Evolutionary conservation across 495 filamentous ascomycete genomes (phyloP).

Genomic region (Aspergillus sclerotioniger): DNA sequence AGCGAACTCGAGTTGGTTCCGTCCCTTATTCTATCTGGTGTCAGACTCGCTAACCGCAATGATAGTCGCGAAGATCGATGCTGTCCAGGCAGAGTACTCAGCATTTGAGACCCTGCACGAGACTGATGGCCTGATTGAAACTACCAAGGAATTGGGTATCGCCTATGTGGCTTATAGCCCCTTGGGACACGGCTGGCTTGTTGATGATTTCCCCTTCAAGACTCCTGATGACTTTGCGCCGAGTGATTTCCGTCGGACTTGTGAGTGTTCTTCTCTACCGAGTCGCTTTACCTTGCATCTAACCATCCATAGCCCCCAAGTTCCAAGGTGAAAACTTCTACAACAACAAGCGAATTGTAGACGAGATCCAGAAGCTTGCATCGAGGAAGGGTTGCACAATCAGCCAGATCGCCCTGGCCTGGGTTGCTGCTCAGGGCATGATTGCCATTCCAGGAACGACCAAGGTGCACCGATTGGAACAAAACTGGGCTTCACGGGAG

Average conservation of each 20-base stretch:
- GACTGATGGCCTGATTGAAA: constrained; percentile 39
- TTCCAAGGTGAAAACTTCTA: constrained; percentile 53
- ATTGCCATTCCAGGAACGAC: constrained; percentile 50
- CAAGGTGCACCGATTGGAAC: constrained; percentile 39
- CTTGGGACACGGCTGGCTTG: constrained; percentile 46
- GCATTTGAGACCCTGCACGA: constrained; percentile 50
- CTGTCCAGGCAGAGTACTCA: constrained; percentile 52
- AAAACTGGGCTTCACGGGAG: constrained; percentile 43
- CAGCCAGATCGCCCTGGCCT: constrained; percentile 45
- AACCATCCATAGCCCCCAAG: constrained; percentile 33
- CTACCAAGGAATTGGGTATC: constrained; percentile 39
- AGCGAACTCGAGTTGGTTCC: constrained; percentile 38
- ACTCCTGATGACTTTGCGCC: constrained; percentile 44
- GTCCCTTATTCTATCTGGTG: background rate
- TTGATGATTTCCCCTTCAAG: constrained; percentile 43
- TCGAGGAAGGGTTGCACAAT: constrained; percentile 35
- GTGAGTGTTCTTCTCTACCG: constrained; percentile 21
- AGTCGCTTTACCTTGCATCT: too few species aligned
- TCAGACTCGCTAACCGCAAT: background rate
- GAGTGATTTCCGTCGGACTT: constrained; percentile 40
- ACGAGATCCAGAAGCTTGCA: constrained; percentile 44
- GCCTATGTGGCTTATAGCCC: constrained; percentile 48
- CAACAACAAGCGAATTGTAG: constrained; percentile 45
- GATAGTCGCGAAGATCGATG: constrained; percentile 49
- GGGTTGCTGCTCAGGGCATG: constrained; percentile 46